Conservation (phyloP, 768 basidiomycete species). For the Auriscalpium microsporum region DNA sequence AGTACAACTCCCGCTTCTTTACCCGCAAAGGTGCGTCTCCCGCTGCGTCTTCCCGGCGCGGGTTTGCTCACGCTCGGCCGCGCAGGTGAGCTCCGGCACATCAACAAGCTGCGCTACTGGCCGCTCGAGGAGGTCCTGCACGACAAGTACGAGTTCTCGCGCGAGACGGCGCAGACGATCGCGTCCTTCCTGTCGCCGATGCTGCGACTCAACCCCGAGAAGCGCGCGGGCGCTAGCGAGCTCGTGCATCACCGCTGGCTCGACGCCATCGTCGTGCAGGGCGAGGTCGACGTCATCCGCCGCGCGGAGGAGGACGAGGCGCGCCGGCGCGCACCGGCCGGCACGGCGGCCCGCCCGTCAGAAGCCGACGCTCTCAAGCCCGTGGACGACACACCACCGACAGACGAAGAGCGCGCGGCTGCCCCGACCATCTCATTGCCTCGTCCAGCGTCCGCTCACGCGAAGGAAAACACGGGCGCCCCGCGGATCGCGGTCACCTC, state of each 20-base stretch:
- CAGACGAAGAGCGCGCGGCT: slow-evolving; percentile 8
- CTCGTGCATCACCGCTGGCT: slow-evolving; percentile 84
- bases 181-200: slow-evolving; percentile 80
- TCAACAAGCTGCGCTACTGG: slow-evolving; percentile 91
- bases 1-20: slow-evolving; percentile 92
- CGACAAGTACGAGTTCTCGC: slow-evolving; percentile 94
- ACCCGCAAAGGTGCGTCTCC: slow-evolving; percentile 74
- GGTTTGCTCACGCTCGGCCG: neutral
- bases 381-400: slow-evolving; percentile 41
- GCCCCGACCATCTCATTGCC: slow-evolving; percentile 13
- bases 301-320: slow-evolving; percentile 51
- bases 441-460: slow-evolving; percentile 10
- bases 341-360: slow-evolving; percentile 24
- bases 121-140: slow-evolving; percentile 72
- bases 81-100: slow-evolving; percentile 80
- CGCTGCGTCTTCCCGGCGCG: neutral
- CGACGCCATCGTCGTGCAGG: slow-evolving; percentile 76
- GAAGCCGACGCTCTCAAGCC: slow-evolving; percentile 67
- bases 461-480: slow-evolving; percentile 18
- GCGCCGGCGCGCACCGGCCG: slow-evolving; percentile 24
- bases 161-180: slow-evolving; percentile 72
- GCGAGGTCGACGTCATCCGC: slow-evolving; percentile 77
- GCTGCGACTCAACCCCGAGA: slow-evolving; percentile 83
- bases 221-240: slow-evolving; percentile 82
- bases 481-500: neutral